Percentiles rank a stretch among this genome's conserved stretches.
Conservation (phyloP, 2,329 filamentous ascomycete genomes). For the Juglanconis juglandina region DNA sequence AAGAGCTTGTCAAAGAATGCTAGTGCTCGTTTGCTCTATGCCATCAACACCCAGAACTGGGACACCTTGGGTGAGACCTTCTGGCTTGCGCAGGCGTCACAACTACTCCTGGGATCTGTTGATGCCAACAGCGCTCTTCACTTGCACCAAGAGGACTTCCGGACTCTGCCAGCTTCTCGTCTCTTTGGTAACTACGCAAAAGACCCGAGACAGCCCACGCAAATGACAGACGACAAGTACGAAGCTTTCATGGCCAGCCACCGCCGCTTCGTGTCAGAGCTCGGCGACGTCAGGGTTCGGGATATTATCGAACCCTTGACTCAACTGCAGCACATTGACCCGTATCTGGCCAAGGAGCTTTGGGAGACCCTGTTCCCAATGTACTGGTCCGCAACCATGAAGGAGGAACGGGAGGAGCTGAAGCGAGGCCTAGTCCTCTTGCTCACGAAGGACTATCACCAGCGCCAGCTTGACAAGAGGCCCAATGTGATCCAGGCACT, state of each 20-base stretch:
- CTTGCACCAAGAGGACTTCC: constrained; percentile 81
- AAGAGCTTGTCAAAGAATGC: constrained; percentile 90
- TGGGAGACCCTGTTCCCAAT: constrained; percentile 92
- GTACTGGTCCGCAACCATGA: constrained; percentile 84
- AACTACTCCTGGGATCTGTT: constrained; percentile 85
- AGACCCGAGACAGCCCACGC: constrained; percentile 59
- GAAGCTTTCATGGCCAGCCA: constrained; percentile 76
- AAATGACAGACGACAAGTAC: constrained; percentile 78
- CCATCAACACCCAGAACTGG: constrained; percentile 93
- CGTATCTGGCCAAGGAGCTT: constrained; percentile 76
- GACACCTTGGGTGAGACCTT: constrained; percentile 91
- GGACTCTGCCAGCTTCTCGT: constrained; percentile 67
- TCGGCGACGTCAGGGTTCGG: constrained; percentile 80
- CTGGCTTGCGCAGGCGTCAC: constrained; percentile 93
- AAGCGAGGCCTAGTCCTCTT: constrained; percentile 88
- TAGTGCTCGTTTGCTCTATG: constrained; percentile 82
- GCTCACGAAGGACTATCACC: constrained; percentile 92
- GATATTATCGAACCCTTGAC: constrained; percentile 87
- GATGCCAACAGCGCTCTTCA: constrained; percentile 79
- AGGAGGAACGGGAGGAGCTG: constrained; percentile 84
- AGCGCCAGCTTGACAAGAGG: constrained; percentile 86
- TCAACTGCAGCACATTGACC: constrained; percentile 88
- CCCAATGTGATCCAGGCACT: constrained; percentile 95
- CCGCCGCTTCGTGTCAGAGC: constrained; percentile 76
- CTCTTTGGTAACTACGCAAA: constrained; percentile 71